Percentiles rank a stretch among this genome's conserved stretches.
phyloP scores from a whole-genome alignment of 768 basidiomycete genomes.

The Podaxis rugospora region DNA sequence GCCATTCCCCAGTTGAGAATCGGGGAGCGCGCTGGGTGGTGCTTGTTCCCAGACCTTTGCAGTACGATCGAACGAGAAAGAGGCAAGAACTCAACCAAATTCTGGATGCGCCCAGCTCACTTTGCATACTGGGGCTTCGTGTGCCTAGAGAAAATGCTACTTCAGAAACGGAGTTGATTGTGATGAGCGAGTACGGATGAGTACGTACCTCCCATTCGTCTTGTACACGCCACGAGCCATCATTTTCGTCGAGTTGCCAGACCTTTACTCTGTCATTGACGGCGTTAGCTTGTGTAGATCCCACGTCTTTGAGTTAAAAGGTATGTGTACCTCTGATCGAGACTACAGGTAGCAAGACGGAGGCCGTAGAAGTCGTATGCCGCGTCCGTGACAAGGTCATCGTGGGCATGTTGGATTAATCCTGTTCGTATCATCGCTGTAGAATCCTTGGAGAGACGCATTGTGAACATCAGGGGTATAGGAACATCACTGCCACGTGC shows the following conservation, averaged over 20 bases:
- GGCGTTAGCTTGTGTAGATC: conserved; percentile 4
- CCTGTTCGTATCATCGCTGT: conserved; percentile 70
- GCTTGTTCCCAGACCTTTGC: conserved; percentile 91
- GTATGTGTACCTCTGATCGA: conserved; percentile 68
- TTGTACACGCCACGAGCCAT: conserved; percentile 72
- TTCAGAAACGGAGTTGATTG: background rate
- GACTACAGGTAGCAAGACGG: conserved; percentile 71
- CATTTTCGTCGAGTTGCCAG: conserved; percentile 73
- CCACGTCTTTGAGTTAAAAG: background rate
- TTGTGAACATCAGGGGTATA: too few relatives aligned
- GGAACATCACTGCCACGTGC: background rate
- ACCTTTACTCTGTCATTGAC: conserved; percentile 65
- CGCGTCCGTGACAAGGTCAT: conserved; percentile 80
- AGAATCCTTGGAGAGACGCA: too few relatives aligned
- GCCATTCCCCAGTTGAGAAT: conserved; percentile 1
- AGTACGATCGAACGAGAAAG: conserved; percentile 85
- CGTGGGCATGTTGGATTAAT: conserved; percentile 73
- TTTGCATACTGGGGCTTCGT: conserved; percentile 84
- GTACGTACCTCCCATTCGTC: conserved; percentile 85
- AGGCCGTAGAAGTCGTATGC: conserved; percentile 90
- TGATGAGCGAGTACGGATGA: background rate
- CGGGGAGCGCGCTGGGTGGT: conserved; percentile 19
- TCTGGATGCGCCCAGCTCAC: conserved; percentile 91
- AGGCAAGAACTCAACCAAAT: conserved; percentile 84
- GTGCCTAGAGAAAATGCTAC: conserved; percentile 53